Evolutionary conservation across 176 grass and related monocot species (phyloP), one percentile per base, ranked within the genome.

Genomic region (Elaeis guineensis): DNA sequence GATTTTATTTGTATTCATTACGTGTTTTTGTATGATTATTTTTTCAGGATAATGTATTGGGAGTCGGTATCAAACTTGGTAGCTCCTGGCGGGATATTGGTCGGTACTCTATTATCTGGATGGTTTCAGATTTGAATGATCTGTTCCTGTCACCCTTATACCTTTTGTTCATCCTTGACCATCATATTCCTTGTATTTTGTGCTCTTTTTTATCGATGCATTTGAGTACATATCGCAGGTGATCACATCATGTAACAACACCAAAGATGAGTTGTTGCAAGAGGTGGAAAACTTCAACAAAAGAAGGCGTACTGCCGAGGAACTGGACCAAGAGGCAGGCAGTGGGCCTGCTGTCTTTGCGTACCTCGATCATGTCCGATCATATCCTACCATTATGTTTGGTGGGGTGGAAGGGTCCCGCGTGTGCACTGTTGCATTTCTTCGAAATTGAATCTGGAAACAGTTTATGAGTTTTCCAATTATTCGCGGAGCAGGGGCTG

Each of bases 381-480:
- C 79, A 16, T 98, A 92, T 19, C 84, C 93, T 3, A 79, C 84
- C 28, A 75, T 89, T 39, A 80, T 83, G 78, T 98, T 90, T 66
- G 89, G 87, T 15, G 93, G 92, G 22, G 76, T 91, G 39, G 81
- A 91, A 70, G 92, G 93, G 5, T 89, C 87, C 70, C 87, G 83
- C 51, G 93, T 98, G 49, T 90, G 87, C 73, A 92, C 93, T 9
- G 78, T 98, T 53, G 93, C 93, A 21, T 92, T 92, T 53, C 87
- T 74, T 30, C 75, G 76, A 3, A 18, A 30, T 19, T 86, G 71
- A 67, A 44, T 44, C 35, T 35, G 32, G 32, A 35, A 35, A 35
- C 8, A 14, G 1, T 44, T 44, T 12, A 1, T 3, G 35, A 44
- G 35, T 12, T 12, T 44, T 44, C 35, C 2, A 14, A 6, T 11